Evolutionary conservation across 2,329 filamentous ascomycete genomes (phyloP).

Genomic region (Fusarium ramigenum): DNA sequence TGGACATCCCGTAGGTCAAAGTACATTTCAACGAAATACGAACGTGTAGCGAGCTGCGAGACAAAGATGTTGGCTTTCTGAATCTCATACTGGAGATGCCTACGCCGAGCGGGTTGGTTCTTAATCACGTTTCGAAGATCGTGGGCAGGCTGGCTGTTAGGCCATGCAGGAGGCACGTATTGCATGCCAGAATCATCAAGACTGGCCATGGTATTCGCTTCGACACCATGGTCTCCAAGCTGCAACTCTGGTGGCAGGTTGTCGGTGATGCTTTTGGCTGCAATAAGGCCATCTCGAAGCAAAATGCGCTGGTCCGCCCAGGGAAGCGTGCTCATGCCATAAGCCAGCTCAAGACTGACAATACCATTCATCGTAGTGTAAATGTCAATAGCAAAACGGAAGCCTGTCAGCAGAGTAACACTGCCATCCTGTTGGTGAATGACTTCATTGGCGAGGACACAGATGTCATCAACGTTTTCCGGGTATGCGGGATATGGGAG

Average conservation of each 20-base stretch:
- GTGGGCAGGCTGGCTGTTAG: conserved; percentile 55
- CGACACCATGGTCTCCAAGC: conserved; percentile 56
- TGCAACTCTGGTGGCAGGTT: conserved; percentile 75
- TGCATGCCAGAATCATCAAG: conserved; percentile 59
- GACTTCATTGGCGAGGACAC: conserved; percentile 76
- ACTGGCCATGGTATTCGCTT: conserved; percentile 50
- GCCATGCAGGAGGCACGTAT: conserved; percentile 63
- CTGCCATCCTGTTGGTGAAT: conserved; percentile 73
- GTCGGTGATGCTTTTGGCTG: conserved; percentile 74
- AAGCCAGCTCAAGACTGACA: conserved; percentile 82
- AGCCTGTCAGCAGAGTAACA: conserved; percentile 78
- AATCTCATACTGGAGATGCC: conserved; percentile 81
- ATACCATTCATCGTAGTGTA: conserved; percentile 84
- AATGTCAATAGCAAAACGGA: conserved; percentile 81
- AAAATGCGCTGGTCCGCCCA: conserved; percentile 81
- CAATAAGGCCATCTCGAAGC: conserved; percentile 74
- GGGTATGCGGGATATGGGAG: conserved; percentile 83
- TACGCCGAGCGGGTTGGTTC: conserved; percentile 59
- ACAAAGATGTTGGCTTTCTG: conserved; percentile 92
- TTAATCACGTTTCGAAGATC: conserved; percentile 62
- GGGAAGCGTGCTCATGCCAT: conserved; percentile 79
- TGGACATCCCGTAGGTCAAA: conserved; percentile 78
- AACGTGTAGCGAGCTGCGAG: conserved; percentile 82
- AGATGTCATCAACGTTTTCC: conserved; percentile 84
- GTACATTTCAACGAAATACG: conserved; percentile 87